A percentile compares a stretch with the other conserved stretches of the same genome.
Conservation (phyloP, 2,329 filamentous ascomycete genomes). For the Phialocephala subalpina region DNA sequence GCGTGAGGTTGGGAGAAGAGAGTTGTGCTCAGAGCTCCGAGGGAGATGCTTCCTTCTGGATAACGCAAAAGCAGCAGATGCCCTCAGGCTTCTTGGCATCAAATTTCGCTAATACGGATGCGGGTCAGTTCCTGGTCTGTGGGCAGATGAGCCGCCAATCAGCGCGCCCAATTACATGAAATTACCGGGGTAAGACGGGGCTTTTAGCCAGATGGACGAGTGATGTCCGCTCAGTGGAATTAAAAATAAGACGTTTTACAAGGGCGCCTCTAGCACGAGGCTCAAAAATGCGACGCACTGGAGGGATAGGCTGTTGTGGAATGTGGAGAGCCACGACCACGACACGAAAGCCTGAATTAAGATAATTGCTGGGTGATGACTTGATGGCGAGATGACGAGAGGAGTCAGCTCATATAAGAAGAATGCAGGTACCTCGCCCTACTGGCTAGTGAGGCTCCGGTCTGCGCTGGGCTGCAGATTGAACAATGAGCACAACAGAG, state of each 20-base stretch:
- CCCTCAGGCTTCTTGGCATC: neutral
- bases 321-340: neutral
- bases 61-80: neutral
- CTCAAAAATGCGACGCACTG: conserved; percentile 2
- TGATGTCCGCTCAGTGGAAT: neutral
- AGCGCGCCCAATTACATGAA: neutral
- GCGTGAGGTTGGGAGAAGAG: neutral
- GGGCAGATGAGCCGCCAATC: neutral
- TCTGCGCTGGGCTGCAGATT: neutral
- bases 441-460: conserved; percentile 7
- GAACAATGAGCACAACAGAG: neutral
- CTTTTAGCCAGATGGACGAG: neutral
- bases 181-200: neutral
- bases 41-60: conserved; percentile 7
- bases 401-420: neutral
- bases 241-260: conserved; percentile 11
- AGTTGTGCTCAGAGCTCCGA: neutral
- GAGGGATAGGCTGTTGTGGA: conserved; percentile 13
- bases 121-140: neutral
- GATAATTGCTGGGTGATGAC: too few relatives aligned
- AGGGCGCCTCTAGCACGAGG: neutral
- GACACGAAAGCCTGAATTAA: too few relatives aligned
- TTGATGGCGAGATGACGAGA: too few relatives aligned
- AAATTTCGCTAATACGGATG: conserved; percentile 2
- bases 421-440: neutral